phyloP scores from a whole-genome alignment of 2,329 filamentous ascomycete genomes.

The Microthyrium microscopicum region DNA sequence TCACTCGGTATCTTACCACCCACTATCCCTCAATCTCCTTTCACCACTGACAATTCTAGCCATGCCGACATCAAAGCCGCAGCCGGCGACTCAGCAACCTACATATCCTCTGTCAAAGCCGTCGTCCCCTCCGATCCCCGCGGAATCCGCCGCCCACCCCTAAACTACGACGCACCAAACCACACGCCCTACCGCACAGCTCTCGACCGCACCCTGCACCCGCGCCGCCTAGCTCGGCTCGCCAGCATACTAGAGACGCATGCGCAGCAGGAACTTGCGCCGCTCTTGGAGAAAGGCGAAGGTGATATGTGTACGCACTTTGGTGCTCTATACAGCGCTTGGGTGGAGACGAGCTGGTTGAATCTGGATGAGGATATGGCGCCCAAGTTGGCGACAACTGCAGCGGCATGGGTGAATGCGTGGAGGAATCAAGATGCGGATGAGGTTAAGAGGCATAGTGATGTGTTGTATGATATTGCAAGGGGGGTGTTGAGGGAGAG shows the following conservation, averaged over 20 bases:
- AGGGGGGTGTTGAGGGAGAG: slow-evolving; percentile 8
- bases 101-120: slow-evolving; percentile 10
- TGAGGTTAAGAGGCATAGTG: slow-evolving; percentile 7
- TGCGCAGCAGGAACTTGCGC: slow-evolving; percentile 7
- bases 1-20: slow-evolving; percentile 8
- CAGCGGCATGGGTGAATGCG: slow-evolving; percentile 10
- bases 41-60: not conserved
- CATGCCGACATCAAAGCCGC: slow-evolving; percentile 9
- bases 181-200: slow-evolving; percentile 10
- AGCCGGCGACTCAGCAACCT: slow-evolving; percentile 8
- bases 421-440: slow-evolving; percentile 10
- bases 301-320: slow-evolving; percentile 10
- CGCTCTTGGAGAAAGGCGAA: slow-evolving; percentile 5
- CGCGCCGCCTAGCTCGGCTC: slow-evolving; percentile 8
- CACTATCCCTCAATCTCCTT: no score
- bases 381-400: slow-evolving; percentile 8
- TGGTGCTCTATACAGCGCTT: slow-evolving; percentile 9
- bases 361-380: slow-evolving; percentile 9
- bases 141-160: slow-evolving; percentile 9
- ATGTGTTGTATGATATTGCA: slow-evolving; percentile 10
- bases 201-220: slow-evolving; percentile 9
- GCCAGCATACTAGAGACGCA: slow-evolving; percentile 6
- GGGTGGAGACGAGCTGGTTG: slow-evolving; percentile 11
- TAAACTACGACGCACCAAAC: slow-evolving; percentile 9
- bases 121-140: slow-evolving; percentile 10